Evolutionary conservation across 768 basidiomycete species (phyloP), one percentile per base, ranked within the genome.

Genomic region (Daedaleopsis nitida): DNA sequence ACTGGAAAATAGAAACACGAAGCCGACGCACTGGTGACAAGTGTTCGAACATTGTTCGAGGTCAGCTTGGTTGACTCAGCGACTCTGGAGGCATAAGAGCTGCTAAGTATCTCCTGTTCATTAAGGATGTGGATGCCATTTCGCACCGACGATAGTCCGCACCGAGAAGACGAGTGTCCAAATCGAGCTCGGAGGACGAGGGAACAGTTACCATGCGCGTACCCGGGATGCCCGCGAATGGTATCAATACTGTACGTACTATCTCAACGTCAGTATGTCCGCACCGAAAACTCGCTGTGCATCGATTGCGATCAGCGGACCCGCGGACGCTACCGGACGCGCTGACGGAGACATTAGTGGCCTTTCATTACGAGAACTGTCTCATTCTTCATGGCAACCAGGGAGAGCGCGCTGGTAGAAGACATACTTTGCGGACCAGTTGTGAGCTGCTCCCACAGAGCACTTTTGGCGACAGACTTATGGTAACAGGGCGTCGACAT

Each of bases 31-130:
- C 52, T 23, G 35, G 35, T 32, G 27, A 32, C 27, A 32, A 32
- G 27, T 32, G 27, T 7, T 32, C 27, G 52, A 38, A 21, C 17
- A 23, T 19, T 5, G 17, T 23, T 53, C 17, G 52, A 38, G 34
- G 37, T 53, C 52, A 53, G 52, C 52, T 23, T 42, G 17, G 10
- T 42, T 53, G 52, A 53, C 52, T 53, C 52, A 53, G 35, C 52
- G 14, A 11, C 13, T 6, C 7, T 39, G 52, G 14, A 32, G 38
- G 35, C 19, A 39, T 14, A 21, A 53, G 14, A 37, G 21, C 14
- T 12, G 47, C 9, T 49, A n/a, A n/a, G n/a, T 49, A 24, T 27
- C 23, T 24, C 23, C 47, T 23, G 21, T 49, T 49, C 47, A 49
- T 49, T 49, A 24, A 23, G 44, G 17, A 45, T 45, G 3, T 32